Base-by-base conservation (phyloP, 1,284 basidiomycete species). In the Cutaneotrichosporon mucoides region DNA sequence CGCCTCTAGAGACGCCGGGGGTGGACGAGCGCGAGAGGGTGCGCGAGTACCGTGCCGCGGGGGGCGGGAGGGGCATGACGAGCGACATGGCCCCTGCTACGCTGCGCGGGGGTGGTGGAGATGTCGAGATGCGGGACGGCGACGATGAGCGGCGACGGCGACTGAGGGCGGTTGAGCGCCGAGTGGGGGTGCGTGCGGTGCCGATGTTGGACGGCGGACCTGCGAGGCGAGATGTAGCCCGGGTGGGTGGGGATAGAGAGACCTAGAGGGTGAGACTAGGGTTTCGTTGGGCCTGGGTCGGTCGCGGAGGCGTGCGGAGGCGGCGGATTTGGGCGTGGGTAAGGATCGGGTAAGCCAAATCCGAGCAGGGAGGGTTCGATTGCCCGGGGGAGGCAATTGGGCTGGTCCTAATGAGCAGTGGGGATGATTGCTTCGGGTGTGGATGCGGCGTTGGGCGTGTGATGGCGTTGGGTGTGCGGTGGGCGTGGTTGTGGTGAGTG, bases 1-100 rank as follows among this genome's bases (percentile, higher is more conserved):
- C 54, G 34, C 59, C 53, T 36, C 62, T 50, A 12, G 49, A 47
- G n/a, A 44, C 43, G 33, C 58, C 58, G 9, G 62, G 62, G 3
- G 62, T 64, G 24, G 59, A 61, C 16, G 59, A 61, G n/a, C 62
- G 57, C 54, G 62, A 64, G 16, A 62, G 41, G n/a, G 53, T 42
- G 37, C 51, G 38, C 35, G 51, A 35, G 43, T 61, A 64, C 43
- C 56, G 50, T 43, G 59, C 54, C 56, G 59, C 59, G 43, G 59
- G 56, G 35, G 58, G 59, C 16, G 58, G 62, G 51, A 63, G 59
- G 36, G 60, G 59, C 59, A 61, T 61, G 50, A 61, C 62, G 6
- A 64, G 47, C 42, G 59, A 61, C 62, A 64, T 64, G 59, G 43
- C 45, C 34, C 24, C 40, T 36, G 12, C 38, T 40, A 40, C 10